These are phyloP conservation scores for Debaryomyces subglobosus DNA, from an alignment of 1,139 yeast species.

Conservation along the genomic window DNA sequence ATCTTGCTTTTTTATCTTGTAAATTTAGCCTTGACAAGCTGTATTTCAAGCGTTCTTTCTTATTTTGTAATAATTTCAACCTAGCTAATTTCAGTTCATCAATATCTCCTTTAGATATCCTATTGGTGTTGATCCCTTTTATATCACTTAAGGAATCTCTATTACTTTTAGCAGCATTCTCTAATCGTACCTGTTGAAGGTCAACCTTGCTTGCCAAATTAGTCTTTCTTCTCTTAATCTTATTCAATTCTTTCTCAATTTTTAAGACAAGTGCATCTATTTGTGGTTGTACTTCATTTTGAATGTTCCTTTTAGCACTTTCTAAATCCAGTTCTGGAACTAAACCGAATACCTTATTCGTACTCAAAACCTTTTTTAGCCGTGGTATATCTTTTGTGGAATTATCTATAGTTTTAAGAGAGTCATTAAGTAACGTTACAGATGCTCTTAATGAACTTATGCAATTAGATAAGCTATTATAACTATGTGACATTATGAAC, in stretches of 20 bases:
- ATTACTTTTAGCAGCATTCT: conserved; percentile 22
- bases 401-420: conserved; percentile 31
- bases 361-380: conserved; percentile 34
- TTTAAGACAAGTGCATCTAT: conserved; percentile 33
- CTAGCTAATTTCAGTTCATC: conserved; percentile 32
- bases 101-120: conserved; percentile 15
- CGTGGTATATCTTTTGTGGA: conserved; percentile 40
- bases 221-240: conserved; percentile 28
- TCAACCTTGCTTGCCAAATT: conserved; percentile 35
- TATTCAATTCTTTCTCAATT: conserved; percentile 37
- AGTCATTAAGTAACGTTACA: conserved; percentile 32
- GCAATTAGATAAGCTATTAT: conserved; percentile 27
- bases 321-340: conserved; percentile 45
- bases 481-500: conserved; percentile 14
- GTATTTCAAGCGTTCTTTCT: conserved; percentile 42
- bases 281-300: conserved; percentile 38
- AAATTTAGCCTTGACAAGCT: conserved; percentile 29
- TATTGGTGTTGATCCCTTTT: conserved; percentile 13
- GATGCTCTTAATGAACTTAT: conserved; percentile 35
- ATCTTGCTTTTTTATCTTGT: conserved; percentile 23
- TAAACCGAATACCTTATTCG: conserved; percentile 44
- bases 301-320: conserved; percentile 38
- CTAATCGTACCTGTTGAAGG: conserved; percentile 36
- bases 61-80: conserved; percentile 37
- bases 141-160: conserved; percentile 12